A percentile compares a stretch with the other conserved stretches of the same genome.
These are phyloP conservation scores for Microstegium vimineum DNA, from an alignment of 176 grass and related monocot species.

Conservation along the genomic window DNA sequence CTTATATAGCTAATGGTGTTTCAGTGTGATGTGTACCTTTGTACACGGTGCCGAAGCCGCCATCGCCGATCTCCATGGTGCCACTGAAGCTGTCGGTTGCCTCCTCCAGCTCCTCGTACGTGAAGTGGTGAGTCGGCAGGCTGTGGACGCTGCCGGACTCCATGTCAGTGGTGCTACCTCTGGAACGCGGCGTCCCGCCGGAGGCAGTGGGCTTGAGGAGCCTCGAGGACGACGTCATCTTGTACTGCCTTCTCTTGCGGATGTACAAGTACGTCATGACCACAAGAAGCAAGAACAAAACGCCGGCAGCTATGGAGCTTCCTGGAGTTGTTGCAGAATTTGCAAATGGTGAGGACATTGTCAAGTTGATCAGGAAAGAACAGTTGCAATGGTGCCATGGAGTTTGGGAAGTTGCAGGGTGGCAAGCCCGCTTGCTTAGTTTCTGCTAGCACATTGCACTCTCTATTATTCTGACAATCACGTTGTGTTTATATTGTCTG, in stretches of 20 bases:
- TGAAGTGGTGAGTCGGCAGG: conserved; percentile 58
- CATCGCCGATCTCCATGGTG: conserved; percentile 54
- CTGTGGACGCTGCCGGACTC: conserved; percentile 32
- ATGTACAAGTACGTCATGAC: conserved; percentile 16
- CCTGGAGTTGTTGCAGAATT: conserved; percentile 23
- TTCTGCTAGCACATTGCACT: neutral
- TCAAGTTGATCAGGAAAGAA: neutral
- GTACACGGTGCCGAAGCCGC: conserved; percentile 87
- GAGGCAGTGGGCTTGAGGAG: conserved; percentile 34
- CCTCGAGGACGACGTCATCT: conserved; percentile 39
- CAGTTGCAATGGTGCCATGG: neutral
- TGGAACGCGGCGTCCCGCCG: conserved; percentile 32
- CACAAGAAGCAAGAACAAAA: conserved; percentile 19
- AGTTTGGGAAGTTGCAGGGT: neutral
- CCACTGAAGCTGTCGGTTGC: conserved; percentile 63
- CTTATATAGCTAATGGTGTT: neutral
- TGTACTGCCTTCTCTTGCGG: conserved; percentile 45
- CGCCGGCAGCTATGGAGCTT: neutral
- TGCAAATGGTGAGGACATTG: neutral
- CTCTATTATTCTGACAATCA: neutral
- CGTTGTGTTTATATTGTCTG: neutral
- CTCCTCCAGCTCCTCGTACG: conserved; percentile 68
- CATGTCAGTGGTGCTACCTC: conserved; percentile 4
- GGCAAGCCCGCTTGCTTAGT: neutral
- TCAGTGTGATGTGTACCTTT: conserved; percentile 45